These are phyloP conservation scores for Pichia sp. DNA, from an alignment of 1,139 yeast species.

Conservation along the genomic window DNA sequence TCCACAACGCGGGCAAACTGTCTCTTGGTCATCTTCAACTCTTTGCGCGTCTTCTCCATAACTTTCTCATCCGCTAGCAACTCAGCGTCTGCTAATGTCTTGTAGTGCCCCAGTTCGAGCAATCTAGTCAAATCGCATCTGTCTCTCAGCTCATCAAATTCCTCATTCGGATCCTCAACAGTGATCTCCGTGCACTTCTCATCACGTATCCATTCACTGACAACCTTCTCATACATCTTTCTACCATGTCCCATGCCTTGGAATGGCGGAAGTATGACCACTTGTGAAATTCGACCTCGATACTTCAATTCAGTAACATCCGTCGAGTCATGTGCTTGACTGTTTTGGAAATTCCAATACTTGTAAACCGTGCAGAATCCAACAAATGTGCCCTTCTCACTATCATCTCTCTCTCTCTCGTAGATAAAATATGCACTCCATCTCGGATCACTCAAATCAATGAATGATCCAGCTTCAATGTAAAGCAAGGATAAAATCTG, in stretches of 20 bases:
- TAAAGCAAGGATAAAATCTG: constrained; percentile 75
- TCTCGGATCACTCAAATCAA: constrained; percentile 63
- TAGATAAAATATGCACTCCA: constrained; percentile 62
- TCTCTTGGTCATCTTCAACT: no score
- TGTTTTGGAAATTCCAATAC: constrained; percentile 70
- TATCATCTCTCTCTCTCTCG: constrained; percentile 21
- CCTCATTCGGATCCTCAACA: constrained; percentile 93
- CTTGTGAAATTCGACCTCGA: constrained; percentile 82
- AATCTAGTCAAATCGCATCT: constrained; percentile 73
- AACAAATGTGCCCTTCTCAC: constrained; percentile 34
- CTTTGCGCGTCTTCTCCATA: no score
- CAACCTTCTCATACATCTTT: constrained; percentile 49
- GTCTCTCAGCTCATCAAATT: constrained; percentile 87
- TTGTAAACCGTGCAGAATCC: constrained; percentile 84
- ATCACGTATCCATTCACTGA: constrained; percentile 49
- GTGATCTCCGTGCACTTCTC: constrained; percentile 61
- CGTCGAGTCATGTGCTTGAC: constrained; percentile 46
- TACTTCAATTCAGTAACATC: constrained; percentile 28
- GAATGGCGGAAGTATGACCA: constrained; percentile 73
- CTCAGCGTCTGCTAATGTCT: no score
- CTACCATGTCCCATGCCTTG: constrained; percentile 71
- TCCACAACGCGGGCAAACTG: no score
- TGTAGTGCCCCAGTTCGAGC: no score
- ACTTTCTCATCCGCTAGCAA: no score
- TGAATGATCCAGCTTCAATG: constrained; percentile 91